These are phyloP conservation scores for Olyra latifolia DNA, from an alignment of 176 grass and related monocot genomes.

Conservation along the genomic window DNA sequence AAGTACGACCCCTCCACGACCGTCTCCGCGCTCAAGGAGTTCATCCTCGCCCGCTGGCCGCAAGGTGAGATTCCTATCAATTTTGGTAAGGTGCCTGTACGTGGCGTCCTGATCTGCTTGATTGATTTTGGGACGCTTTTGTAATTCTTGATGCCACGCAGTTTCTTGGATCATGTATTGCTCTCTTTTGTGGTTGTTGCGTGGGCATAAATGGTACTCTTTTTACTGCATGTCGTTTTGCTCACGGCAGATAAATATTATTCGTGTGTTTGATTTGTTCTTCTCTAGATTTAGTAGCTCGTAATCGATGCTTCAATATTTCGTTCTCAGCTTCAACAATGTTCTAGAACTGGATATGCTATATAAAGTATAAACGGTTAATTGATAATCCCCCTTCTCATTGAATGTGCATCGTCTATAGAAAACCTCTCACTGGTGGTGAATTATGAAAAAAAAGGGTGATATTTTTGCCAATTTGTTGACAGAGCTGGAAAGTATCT, in stretches of 20 bases:
- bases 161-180: constrained; percentile 22
- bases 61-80: constrained; percentile 64
- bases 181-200: not conserved
- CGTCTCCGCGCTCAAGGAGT: constrained; percentile 83
- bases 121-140: constrained; percentile 14
- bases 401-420: not conserved
- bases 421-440: not conserved
- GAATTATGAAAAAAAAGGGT: not conserved
- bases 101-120: constrained; percentile 19
- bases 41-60: constrained; percentile 82
- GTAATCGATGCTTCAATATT: not conserved
- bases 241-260: not conserved
- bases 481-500: not conserved
- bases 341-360: not conserved
- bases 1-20: constrained; percentile 82
- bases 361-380: not conserved
- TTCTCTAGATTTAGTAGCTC: constrained; percentile 18
- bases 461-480: not conserved
- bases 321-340: not conserved
- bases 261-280: not conserved
- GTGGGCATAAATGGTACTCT: not conserved
- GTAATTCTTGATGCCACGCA: constrained; percentile 14
- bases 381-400: not conserved
- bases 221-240: not conserved
- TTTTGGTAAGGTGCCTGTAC: constrained; percentile 4